Evolutionary conservation across 495 filamentous ascomycete genomes (phyloP), one percentile per base, ranked within the genome.

Genomic region (Talaromyces proteolyticus): DNA sequence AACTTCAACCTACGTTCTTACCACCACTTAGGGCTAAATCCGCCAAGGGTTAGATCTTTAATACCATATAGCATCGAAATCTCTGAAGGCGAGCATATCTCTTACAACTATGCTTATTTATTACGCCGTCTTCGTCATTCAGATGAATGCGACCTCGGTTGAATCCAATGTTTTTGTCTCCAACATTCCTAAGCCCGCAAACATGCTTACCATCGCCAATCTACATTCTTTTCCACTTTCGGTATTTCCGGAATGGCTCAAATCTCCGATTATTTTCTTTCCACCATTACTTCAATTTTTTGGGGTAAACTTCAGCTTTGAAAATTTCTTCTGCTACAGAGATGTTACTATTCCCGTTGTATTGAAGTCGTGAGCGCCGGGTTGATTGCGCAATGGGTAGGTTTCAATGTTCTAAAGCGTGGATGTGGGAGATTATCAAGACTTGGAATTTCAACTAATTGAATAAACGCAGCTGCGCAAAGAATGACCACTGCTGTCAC

Each of bases 401-500:
- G 29, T 34, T 4, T 34, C 14, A n/a, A n/a, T n/a, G n/a, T n/a
- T n/a, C n/a, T n/a, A n/a, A n/a, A n/a, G n/a, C n/a, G n/a, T n/a
- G n/a, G n/a, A n/a, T 34, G 8, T 34, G 29, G 14, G 14, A 4
- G 14, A 34, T 34, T 14, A 34, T 34, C 8, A 34, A 34, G 29
- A 10, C 14, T 2, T 34, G 2, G 4, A 1, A 34, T 8, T 34
- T 10, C 29, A 14, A 34, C 29, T 34, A 34, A 34, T 14, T 34
- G 29, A 2, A 14, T 10, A 10, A n/a, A 41, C n/a, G 44, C 53
- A 34, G 57, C 57, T 48, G 51, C 60, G 19, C 49, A 58, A 39
- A 58, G 62, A 19, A 51, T 61, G 43, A 57, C 58, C n/a, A 67
- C 64, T 14, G 63, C 67, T 39, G 66, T 68, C 54, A 65, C 65